Conservation (phyloP, 768 basidiomycete species). For the Leccinum uliginosum region DNA sequence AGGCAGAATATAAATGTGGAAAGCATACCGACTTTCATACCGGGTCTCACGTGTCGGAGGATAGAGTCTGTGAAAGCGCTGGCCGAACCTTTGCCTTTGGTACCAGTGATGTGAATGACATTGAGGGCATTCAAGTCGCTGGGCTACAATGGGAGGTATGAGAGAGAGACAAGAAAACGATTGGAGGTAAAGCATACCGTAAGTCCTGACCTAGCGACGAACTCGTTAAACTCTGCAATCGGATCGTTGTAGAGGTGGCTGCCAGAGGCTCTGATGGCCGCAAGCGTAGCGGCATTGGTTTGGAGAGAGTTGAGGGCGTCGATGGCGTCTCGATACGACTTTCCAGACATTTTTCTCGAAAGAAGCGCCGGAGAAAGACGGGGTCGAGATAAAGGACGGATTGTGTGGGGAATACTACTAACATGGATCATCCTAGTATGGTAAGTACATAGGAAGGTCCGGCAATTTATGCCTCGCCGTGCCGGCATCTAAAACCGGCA, state of each 20-base stretch:
- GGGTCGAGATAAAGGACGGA: constrained; percentile 8
- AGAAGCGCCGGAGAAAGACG: constrained; percentile 2
- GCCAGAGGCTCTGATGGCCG: constrained; percentile 74
- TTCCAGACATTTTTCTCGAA: constrained; percentile 45
- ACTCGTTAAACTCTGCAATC: constrained; percentile 88
- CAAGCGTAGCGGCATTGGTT: constrained; percentile 90
- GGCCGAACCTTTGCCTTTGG: constrained; percentile 98
- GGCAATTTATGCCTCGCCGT: not conserved
- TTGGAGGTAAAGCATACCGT: constrained; percentile 43
- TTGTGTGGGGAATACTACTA: not conserved
- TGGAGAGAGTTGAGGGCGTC: constrained; percentile 76
- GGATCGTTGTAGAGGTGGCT: constrained; percentile 49
- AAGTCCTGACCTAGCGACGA: constrained; percentile 83
- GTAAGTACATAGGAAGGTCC: not conserved
- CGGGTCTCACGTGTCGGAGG: constrained; percentile 66
- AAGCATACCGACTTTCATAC: constrained; percentile 74
- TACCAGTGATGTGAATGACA: constrained; percentile 95
- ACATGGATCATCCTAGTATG: constrained; percentile 5
- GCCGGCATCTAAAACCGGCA: not conserved
- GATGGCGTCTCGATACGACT: constrained; percentile 69
- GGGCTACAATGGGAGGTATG: constrained; percentile 44
- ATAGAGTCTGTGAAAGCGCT: constrained; percentile 90
- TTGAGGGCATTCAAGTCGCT: constrained; percentile 83
- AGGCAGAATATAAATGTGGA: not conserved
- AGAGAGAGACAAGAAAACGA: constrained; percentile 6